Evolutionary conservation across 192 early-diverging fungal species (phyloP).

Genomic region (Diversispora epigaea): DNA sequence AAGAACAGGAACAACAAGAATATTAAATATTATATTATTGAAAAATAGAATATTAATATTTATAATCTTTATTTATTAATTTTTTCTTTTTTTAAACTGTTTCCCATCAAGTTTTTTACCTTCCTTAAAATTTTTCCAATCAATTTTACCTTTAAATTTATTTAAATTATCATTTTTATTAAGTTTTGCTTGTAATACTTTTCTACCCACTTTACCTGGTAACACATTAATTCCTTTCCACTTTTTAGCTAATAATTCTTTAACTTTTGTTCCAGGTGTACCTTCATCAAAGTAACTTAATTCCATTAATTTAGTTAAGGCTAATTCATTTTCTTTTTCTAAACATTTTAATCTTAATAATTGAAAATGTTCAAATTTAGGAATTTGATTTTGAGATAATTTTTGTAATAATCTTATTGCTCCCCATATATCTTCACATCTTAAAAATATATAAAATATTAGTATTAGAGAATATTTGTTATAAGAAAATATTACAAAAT

Average conservation of each 20-base stretch:
- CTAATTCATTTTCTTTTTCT: conserved; percentile 50
- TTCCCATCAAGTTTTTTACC: too few relatives aligned
- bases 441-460: conserved; percentile 20
- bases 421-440: conserved; percentile 49
- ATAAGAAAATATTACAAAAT: background rate
- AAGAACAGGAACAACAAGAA: too few relatives aligned
- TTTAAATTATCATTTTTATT: background rate
- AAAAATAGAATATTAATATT: too few relatives aligned
- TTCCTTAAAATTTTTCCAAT: too few relatives aligned
- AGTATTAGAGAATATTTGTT: background rate
- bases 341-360: conserved; percentile 54
- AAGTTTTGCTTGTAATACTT: background rate
- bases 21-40: too few relatives aligned
- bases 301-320: conserved; percentile 46
- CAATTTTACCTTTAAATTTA: background rate
- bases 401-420: conserved; percentile 53
- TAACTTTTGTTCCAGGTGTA: conserved; percentile 32
- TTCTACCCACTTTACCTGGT: background rate
- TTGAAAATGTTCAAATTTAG: conserved; percentile 47
- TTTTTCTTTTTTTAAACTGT: too few relatives aligned
- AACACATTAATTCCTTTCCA: conserved; percentile 40
- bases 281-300: conserved; percentile 46
- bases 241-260: conserved; percentile 50
- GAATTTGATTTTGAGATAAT: conserved; percentile 40
- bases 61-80: too few relatives aligned